Percentiles rank a stretch among this genome's conserved stretches.
Evolutionary conservation across 108 stramenopile genomes (phyloP).

Genomic region (Nitzschia sp.): DNA sequence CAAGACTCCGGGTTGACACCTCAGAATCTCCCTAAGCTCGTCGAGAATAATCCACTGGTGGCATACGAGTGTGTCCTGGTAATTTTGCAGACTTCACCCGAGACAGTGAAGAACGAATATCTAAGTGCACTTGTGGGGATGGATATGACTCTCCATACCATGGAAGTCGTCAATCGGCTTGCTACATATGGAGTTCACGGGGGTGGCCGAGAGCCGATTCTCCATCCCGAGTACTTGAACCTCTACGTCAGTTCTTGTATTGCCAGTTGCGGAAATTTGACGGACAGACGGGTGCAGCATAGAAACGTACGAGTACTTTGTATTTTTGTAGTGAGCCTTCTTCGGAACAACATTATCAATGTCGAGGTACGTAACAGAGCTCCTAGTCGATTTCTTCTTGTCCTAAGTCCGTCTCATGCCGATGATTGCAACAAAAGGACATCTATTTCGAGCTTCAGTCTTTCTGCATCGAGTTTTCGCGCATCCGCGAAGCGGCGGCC

Average conservation of each 20-base stretch:
- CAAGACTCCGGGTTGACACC: conserved; percentile 85
- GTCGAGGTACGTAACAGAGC: conserved; percentile 61
- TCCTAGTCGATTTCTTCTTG: neutral
- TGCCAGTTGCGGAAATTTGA: conserved; percentile 91
- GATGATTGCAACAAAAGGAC: conserved; percentile 40
- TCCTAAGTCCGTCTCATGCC: neutral
- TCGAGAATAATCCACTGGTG: conserved; percentile 95
- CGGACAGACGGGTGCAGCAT: conserved; percentile 93
- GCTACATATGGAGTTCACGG: conserved; percentile 54
- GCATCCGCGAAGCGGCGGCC: conserved; percentile 93
- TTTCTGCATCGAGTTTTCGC: conserved; percentile 95
- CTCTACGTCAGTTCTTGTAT: conserved; percentile 96
- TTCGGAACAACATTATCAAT: conserved; percentile 92
- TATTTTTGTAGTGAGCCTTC: conserved; percentile 94
- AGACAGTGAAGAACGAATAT: conserved; percentile 75
- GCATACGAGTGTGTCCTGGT: conserved; percentile 91
- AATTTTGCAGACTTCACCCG: conserved; percentile 63
- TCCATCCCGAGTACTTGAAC: conserved; percentile 96
- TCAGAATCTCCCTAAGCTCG: conserved; percentile 88
- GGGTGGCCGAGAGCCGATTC: conserved; percentile 47
- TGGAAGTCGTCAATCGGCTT: conserved; percentile 95
- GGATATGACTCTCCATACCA: conserved; percentile 96
- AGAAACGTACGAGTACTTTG: conserved; percentile 96
- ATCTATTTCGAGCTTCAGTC: conserved; percentile 95
- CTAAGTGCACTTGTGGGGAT: conserved; percentile 93